Conservation (phyloP, 768 basidiomycete species). For the Rhizopogon salebrosus region DNA sequence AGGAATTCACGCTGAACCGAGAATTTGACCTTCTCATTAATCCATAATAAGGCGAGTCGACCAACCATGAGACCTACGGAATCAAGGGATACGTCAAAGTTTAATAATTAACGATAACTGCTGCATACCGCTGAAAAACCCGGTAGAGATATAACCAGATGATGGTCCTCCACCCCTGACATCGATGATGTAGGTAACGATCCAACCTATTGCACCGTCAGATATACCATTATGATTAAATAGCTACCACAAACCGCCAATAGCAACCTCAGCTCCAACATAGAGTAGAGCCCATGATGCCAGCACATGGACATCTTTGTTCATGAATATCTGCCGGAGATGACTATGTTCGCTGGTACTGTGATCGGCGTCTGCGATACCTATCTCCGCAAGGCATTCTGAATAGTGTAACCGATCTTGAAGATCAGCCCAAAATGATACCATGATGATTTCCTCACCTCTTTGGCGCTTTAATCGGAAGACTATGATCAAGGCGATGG, state of each 20-base stretch:
- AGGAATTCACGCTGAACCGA: neutral
- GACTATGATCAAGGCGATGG: slow-evolving; percentile 43
- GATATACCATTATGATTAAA: neutral
- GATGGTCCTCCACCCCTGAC: slow-evolving; percentile 40
- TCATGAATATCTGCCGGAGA: slow-evolving; percentile 46
- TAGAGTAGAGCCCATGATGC: slow-evolving; percentile 64
- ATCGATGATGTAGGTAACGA: slow-evolving; percentile 53
- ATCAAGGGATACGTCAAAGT: neutral
- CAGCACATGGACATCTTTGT: slow-evolving; percentile 53
- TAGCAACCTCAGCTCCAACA: slow-evolving; percentile 60
- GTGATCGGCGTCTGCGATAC: slow-evolving; percentile 38
- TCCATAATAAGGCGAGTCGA: slow-evolving; percentile 50
- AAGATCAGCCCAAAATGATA: neutral
- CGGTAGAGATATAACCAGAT: slow-evolving; percentile 48
- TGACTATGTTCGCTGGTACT: slow-evolving; percentile 30
- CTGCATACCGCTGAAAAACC: slow-evolving; percentile 47
- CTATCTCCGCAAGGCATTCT: slow-evolving; percentile 55
- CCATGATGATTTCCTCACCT: slow-evolving; percentile 34
- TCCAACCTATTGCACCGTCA: slow-evolving; percentile 48
- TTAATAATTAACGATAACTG: neutral
- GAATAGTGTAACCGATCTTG: neutral
- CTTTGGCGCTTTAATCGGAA: slow-evolving; percentile 73
- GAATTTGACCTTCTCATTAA: slow-evolving; percentile 42
- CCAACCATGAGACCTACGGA: slow-evolving; percentile 49
- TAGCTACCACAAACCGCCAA: slow-evolving; percentile 29